A percentile compares a stretch with the other conserved stretches of the same genome.
Conservation (phyloP, 2,329 filamentous ascomycete genomes). For the Cytospora leucostoma region DNA sequence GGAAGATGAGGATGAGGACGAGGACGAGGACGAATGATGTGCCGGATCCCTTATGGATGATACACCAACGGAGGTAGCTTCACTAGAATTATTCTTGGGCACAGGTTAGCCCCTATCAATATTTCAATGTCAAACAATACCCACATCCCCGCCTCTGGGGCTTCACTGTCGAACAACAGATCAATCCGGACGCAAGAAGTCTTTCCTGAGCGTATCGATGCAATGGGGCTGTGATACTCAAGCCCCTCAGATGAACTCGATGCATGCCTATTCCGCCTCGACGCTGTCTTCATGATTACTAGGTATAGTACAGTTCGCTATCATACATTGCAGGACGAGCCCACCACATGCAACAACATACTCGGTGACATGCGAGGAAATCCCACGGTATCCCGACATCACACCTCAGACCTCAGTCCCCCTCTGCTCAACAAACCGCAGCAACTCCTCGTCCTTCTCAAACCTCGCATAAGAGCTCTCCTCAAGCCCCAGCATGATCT, state of each 20-base stretch:
- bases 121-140: neutral
- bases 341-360: neutral
- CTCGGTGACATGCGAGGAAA: neutral
- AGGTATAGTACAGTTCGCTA: no score
- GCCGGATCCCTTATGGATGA: neutral
- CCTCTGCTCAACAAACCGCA: conserved; percentile 20
- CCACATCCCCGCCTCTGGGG: neutral
- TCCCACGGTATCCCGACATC: neutral
- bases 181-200: neutral
- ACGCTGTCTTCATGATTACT: no score
- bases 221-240: neutral
- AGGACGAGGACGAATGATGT: conserved; percentile 31
- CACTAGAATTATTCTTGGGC: neutral
- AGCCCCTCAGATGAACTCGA: neutral
- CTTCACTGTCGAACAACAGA: neutral
- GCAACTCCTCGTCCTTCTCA: conserved; percentile 19
- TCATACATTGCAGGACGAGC: no score
- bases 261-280: no score
- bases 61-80: neutral
- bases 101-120: neutral
- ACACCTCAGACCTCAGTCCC: conserved; percentile 11
- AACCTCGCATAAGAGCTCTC: conserved; percentile 19
- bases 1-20: conserved; percentile 27
- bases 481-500: conserved; percentile 17
- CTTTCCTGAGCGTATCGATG: neutral